Base-by-base conservation (phyloP, 441 rosid genomes). In the Euphorbia schlechtendalii region DNA sequence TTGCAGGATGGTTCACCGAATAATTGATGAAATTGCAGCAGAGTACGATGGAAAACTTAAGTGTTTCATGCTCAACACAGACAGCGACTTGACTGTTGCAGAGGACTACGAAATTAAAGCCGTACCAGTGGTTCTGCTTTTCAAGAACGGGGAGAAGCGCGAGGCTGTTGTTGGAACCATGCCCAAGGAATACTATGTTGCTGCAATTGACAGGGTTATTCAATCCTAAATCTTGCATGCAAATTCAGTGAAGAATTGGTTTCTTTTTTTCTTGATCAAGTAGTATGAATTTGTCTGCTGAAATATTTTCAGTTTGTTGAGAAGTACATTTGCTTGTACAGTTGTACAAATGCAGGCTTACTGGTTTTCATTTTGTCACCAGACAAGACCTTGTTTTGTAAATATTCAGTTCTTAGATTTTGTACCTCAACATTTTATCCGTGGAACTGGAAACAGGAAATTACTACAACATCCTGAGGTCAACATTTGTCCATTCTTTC, bases 141-240 rank as follows among this genome's bases (percentile, higher is more conserved):
- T 90, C 80, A 90, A 90, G 81, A 86, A 90, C 15, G 97, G 98
- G 1, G 81, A 80, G 74, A 93, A 87, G 77, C 68, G 71, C 18
- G 97, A 90, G 72, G 69, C 92, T 0, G 83, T 93, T 58, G 82
- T 86, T 17, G 99, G 97, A 59, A 93, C 99, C 73, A 88, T 93
- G 99, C 99, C 96, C 0, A 93, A 90, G 84, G 93, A 90, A 24
- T 93, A 84, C 71, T 93, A 93, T 61, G 69, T 87, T 58, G 82
- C 95, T 66, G 97, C 99, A 34, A 88, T 90, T 41, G 92, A 93
- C 76, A 90, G 96, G 76, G 86, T 90, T 38, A 71, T 93, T 78
- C 73, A 75, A 53, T 74, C 77, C 8, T 85, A 79, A 84, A 72
- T 15, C 70, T 40, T 41, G 52, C 57, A 56, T 30, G 17, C 3